Evolutionary conservation across 2,329 filamentous ascomycete genomes (phyloP).

Genomic region (Zalaria sp.): DNA sequence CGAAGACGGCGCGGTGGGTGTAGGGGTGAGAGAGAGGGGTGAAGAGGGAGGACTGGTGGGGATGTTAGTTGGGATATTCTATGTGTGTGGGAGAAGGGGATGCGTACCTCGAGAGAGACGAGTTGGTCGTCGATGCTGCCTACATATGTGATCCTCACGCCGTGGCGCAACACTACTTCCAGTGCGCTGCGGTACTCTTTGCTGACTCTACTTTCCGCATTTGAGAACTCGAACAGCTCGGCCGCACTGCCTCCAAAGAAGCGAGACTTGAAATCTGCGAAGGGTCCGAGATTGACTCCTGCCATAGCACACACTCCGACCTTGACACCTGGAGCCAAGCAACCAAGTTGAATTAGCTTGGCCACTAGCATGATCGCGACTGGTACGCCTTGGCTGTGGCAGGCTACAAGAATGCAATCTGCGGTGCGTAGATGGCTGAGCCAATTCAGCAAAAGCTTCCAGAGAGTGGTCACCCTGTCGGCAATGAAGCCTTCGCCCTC

Average conservation of each 20-base stretch:
- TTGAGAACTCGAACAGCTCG: constrained; percentile 87
- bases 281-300: constrained; percentile 85
- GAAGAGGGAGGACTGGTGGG: constrained; percentile 60
- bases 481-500: constrained; percentile 89
- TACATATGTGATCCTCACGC: constrained; percentile 72
- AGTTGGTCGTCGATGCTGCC: constrained; percentile 96
- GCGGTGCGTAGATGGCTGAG: constrained; percentile 77
- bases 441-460: constrained; percentile 91
- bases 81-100: background rate
- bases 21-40: constrained; percentile 78
- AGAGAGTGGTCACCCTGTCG: constrained; percentile 80
- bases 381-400: constrained; percentile 90
- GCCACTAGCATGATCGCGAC: constrained; percentile 86
- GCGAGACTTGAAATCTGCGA: constrained; percentile 78
- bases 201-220: constrained; percentile 67
- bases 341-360: constrained; percentile 81
- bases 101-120: constrained; percentile 68
- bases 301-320: constrained; percentile 84
- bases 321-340: constrained; percentile 53
- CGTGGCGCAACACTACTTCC: constrained; percentile 59
- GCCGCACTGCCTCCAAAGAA: constrained; percentile 84
- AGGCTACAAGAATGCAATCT: constrained; percentile 83
- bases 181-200: constrained; percentile 67
- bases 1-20: constrained; percentile 89
- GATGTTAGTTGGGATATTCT: background rate